Evolutionary conservation across 2,329 filamentous ascomycete genomes (phyloP).

Genomic region (Corinectria fuckeliana): DNA sequence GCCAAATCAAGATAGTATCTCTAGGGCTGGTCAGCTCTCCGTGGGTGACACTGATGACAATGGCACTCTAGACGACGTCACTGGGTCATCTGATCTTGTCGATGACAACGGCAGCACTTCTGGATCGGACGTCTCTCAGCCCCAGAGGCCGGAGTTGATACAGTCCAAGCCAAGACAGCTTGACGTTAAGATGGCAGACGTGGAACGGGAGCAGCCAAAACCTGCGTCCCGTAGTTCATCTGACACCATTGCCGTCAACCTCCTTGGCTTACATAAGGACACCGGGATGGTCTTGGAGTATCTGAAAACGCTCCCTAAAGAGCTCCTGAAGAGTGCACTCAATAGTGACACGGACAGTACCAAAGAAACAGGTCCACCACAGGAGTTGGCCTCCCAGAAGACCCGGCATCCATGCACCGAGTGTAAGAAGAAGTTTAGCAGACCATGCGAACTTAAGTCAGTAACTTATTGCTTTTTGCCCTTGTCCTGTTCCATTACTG

Average conservation of each 20-base stretch:
- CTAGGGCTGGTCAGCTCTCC: neutral
- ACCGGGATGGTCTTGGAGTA: conserved; percentile 22
- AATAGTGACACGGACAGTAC: conserved; percentile 17
- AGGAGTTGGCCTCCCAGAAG: conserved; percentile 19
- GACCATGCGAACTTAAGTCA: conserved; percentile 65
- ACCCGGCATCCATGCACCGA: conserved; percentile 41
- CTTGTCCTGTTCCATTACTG: conserved; percentile 24
- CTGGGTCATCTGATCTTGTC: neutral
- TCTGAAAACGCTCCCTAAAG: conserved; percentile 40
- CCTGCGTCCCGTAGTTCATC: neutral
- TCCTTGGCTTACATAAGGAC: conserved; percentile 8
- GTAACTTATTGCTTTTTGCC: conserved; percentile 21
- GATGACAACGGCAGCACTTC: neutral
- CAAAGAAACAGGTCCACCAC: conserved; percentile 15
- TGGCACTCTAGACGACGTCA: neutral
- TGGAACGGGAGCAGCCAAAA: conserved; percentile 2
- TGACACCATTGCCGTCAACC: neutral
- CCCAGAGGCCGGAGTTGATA: neutral
- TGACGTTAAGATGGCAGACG: conserved; percentile 28
- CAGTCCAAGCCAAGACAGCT: conserved; percentile 10
- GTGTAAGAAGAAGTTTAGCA: conserved; percentile 55
- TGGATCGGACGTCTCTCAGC: neutral
- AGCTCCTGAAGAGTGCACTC: conserved; percentile 43
- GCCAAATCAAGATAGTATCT: neutral
- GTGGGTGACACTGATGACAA: neutral